These are phyloP conservation scores for Clarireedia paspali DNA, from an alignment of 2,329 filamentous ascomycete species.

Conservation along the genomic window DNA sequence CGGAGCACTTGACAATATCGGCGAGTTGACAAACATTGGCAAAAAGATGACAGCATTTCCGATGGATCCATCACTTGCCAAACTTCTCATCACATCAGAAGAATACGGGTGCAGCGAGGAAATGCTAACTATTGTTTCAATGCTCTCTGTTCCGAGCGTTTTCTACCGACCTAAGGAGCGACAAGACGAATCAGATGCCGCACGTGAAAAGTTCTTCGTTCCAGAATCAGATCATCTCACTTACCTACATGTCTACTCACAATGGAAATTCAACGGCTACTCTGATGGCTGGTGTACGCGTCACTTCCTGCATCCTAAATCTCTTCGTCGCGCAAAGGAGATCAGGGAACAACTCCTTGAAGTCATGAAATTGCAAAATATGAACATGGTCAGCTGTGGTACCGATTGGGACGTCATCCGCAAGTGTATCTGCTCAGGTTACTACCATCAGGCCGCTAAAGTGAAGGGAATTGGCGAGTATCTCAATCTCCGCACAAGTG, in stretches of 20 bases:
- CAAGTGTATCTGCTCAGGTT: conserved; percentile 94
- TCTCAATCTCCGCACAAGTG: conserved; percentile 89
- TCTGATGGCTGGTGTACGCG: conserved; percentile 87
- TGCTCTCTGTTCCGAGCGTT: conserved; percentile 93
- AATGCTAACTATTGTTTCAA: conserved; percentile 96
- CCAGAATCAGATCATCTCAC: conserved; percentile 96
- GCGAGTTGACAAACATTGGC: conserved; percentile 80
- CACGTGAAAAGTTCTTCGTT: conserved; percentile 96
- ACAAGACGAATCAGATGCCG: conserved; percentile 90
- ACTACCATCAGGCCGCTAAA: conserved; percentile 95
- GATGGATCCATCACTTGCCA: conserved; percentile 94
- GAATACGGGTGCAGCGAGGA: conserved; percentile 93
- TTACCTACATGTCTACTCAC: conserved; percentile 88
- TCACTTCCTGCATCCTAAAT: conserved; percentile 95
- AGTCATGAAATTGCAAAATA: conserved; percentile 90
- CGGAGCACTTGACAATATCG: conserved; percentile 87
- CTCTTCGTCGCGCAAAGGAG: conserved; percentile 82
- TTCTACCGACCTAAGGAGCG: conserved; percentile 97
- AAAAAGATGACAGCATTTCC: conserved; percentile 94
- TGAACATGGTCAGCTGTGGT: conserved; percentile 79
- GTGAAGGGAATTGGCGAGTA: conserved; percentile 97
- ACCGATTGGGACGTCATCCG: conserved; percentile 96
- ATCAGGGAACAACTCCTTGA: conserved; percentile 89
- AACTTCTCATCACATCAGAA: conserved; percentile 84
- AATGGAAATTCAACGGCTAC: conserved; percentile 87